A percentile compares a stretch with the other conserved stretches of the same genome.
Conservation (phyloP, 352 stramenopile species). For the Phytophthora pluvialis region DNA sequence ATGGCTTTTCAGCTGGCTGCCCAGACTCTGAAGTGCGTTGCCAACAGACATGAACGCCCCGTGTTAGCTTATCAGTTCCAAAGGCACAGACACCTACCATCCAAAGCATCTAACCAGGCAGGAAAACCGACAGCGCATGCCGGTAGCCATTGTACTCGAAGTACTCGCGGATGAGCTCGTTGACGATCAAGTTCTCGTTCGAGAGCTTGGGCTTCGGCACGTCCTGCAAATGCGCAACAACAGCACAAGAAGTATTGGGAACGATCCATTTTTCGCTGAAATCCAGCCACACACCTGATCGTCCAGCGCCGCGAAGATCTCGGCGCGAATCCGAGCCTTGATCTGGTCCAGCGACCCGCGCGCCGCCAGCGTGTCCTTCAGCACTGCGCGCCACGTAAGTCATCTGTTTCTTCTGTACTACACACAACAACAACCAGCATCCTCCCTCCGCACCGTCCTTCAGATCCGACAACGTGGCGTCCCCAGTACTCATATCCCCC, state of each 20-base stretch:
- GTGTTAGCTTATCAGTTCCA: background rate
- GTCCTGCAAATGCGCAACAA: conserved; percentile 19
- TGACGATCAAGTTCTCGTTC: conserved; percentile 95
- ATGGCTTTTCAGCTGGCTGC: conserved; percentile 77
- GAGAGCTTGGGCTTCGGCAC: conserved; percentile 81
- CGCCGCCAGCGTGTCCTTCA: conserved; percentile 86
- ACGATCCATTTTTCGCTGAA: no score
- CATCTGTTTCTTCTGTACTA: background rate
- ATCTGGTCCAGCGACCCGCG: conserved; percentile 81
- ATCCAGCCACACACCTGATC: conserved; percentile 56
- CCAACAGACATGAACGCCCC: conserved; percentile 15
- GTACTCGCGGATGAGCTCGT: conserved; percentile 95
- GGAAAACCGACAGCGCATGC: conserved; percentile 88
- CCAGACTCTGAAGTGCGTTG: conserved; percentile 63
- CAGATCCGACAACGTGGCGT: conserved; percentile 60
- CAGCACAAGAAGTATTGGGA: background rate
- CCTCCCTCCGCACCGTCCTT: conserved; percentile 44
- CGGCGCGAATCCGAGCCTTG: conserved; percentile 82
- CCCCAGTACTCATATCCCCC: conserved; percentile 11
- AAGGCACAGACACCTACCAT: background rate
- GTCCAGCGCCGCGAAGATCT: conserved; percentile 87
- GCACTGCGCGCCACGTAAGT: conserved; percentile 40
- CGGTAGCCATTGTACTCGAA: conserved; percentile 94
- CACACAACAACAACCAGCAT: background rate
- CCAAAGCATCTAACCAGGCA: conserved; percentile 49